phyloP scores from a whole-genome alignment of 495 filamentous ascomycete species.

The Trichocladium antarcticum region DNA sequence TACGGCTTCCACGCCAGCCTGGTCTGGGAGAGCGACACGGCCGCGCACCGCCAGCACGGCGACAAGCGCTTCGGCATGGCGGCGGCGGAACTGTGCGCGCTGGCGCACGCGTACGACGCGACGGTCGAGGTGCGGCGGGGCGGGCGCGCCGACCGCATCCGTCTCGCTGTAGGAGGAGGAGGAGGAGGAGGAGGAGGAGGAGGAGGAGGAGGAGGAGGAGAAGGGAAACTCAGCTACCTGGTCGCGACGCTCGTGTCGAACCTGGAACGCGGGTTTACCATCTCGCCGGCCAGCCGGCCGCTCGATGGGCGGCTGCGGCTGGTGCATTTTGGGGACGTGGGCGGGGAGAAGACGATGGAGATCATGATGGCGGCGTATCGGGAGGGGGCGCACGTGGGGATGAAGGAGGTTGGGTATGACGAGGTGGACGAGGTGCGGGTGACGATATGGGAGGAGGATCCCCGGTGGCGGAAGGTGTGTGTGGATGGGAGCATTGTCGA shows the following conservation, averaged over 20 bases:
- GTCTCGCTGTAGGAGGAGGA: not conserved
- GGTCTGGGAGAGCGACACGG: slow-evolving; percentile 78
- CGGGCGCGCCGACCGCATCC: not conserved
- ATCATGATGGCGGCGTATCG: slow-evolving; percentile 69
- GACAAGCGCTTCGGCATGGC: slow-evolving; percentile 71
- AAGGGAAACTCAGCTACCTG: slow-evolving; percentile 54
- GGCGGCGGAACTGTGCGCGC: slow-evolving; percentile 55
- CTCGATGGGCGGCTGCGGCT: slow-evolving; percentile 56
- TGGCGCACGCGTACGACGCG: slow-evolving; percentile 59
- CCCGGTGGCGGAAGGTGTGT: slow-evolving; percentile 72
- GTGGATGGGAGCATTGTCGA: slow-evolving; percentile 78
- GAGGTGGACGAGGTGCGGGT: slow-evolving; percentile 52
- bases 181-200: not conserved
- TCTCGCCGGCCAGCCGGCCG: slow-evolving; percentile 58
- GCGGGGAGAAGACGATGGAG: slow-evolving; percentile 53
- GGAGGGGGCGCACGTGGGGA: slow-evolving; percentile 55
- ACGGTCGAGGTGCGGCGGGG: slow-evolving; percentile 32
- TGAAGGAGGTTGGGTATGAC: slow-evolving; percentile 51
- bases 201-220: not conserved
- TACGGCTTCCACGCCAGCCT: slow-evolving; percentile 82
- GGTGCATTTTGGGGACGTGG: slow-evolving; percentile 59
- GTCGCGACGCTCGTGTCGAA: slow-evolving; percentile 64
- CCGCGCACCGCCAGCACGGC: slow-evolving; percentile 62
- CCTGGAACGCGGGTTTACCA: slow-evolving; percentile 66
- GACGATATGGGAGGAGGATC: slow-evolving; percentile 50